These are phyloP conservation scores for Nitzschia sp. DNA, from an alignment of 108 stramenopile species.

Conservation along the genomic window DNA sequence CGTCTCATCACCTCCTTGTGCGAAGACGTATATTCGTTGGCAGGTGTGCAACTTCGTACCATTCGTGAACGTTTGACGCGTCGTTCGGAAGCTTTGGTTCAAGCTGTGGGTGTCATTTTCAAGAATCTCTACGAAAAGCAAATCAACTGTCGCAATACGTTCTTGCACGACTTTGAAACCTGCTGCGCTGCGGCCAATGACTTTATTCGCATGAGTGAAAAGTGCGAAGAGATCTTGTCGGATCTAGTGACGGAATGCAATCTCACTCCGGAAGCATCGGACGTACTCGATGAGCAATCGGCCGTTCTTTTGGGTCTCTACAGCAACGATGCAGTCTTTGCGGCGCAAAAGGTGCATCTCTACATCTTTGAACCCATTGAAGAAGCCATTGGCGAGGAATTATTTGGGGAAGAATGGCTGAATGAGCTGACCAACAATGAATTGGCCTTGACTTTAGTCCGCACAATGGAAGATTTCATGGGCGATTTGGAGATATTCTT, in stretches of 20 bases:
- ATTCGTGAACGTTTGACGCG: conserved; percentile 82
- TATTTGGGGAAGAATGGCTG: conserved; percentile 79
- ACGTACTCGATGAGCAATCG: conserved; percentile 71
- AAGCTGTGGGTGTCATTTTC: conserved; percentile 80
- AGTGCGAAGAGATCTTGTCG: conserved; percentile 72
- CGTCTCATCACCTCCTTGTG: conserved; percentile 80
- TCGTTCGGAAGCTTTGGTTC: conserved; percentile 80
- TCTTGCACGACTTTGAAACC: conserved; percentile 79
- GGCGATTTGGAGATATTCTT: conserved; percentile 77
- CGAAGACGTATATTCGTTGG: conserved; percentile 84
- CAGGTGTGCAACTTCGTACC: conserved; percentile 79
- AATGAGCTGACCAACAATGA: conserved; percentile 77
- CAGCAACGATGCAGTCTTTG: conserved; percentile 81
- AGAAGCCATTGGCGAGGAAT: conserved; percentile 64
- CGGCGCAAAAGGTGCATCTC: conserved; percentile 77
- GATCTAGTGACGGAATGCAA: conserved; percentile 70
- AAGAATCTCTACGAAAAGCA: conserved; percentile 79
- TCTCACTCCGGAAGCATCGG: conserved; percentile 44
- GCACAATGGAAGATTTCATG: conserved; percentile 87
- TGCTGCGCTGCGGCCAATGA: conserved; percentile 88
- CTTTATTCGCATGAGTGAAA: conserved; percentile 87
- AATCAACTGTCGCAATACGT: conserved; percentile 61
- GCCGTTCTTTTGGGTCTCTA: conserved; percentile 71
- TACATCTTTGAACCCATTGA: conserved; percentile 88
- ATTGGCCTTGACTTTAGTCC: conserved; percentile 71